Percentiles rank a stretch among this genome's conserved stretches.
These are phyloP conservation scores for Colletotrichum gloeosporioides DNA, from an alignment of 2,329 filamentous ascomycete species.

Conservation along the genomic window DNA sequence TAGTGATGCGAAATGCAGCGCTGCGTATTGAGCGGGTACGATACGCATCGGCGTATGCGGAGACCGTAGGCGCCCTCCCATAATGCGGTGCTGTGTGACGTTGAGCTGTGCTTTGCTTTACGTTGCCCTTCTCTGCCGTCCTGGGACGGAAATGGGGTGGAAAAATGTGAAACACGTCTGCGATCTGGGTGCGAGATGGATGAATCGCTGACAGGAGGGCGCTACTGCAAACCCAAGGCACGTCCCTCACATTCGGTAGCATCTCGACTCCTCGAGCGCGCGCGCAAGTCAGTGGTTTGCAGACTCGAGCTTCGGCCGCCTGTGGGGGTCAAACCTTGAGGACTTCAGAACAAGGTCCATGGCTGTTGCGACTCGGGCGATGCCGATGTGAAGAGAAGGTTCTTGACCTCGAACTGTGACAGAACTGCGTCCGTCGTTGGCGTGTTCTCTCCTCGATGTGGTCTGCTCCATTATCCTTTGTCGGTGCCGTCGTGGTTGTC, in stretches of 20 bases:
- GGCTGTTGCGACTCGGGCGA: slow-evolving; percentile 3
- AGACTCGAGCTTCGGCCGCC: background rate
- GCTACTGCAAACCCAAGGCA: background rate
- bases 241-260: background rate
- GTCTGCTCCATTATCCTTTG: background rate
- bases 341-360: background rate
- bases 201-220: slow-evolving; percentile 13
- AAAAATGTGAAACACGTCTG: slow-evolving; percentile 8
- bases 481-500: background rate
- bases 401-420: background rate
- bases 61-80: background rate
- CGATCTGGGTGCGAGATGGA: slow-evolving; percentile 5
- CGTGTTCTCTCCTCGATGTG: background rate
- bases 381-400: slow-evolving; percentile 1
- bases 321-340: background rate
- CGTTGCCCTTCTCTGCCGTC: background rate
- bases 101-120: background rate
- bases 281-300: background rate
- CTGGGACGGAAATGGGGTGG: slow-evolving; percentile 2
- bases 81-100: background rate
- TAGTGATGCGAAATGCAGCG: background rate
- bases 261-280: background rate
- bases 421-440: background rate
- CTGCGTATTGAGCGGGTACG: background rate
- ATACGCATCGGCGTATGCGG: background rate